These are phyloP conservation scores for Saccharomycopsis fermentans DNA, from an alignment of 805 yeast genomes.

Conservation along the genomic window DNA sequence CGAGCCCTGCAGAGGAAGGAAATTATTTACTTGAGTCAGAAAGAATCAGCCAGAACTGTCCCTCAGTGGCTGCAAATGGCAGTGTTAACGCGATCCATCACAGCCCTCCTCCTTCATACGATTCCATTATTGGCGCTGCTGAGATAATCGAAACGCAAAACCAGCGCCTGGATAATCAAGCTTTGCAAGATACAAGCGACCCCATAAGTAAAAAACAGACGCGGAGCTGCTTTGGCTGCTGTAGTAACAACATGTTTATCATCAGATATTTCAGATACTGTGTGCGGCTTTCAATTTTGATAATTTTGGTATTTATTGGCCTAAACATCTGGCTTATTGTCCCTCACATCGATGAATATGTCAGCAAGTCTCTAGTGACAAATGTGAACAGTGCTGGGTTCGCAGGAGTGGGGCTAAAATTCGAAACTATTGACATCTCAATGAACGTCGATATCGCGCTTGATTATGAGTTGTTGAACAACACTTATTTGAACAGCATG, in stretches of 20 bases:
- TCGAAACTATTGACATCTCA: constrained; percentile 1
- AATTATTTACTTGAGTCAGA: too few relatives aligned
- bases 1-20: too few relatives aligned
- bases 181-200: too few relatives aligned
- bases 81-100: neutral
- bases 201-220: neutral
- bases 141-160: neutral
- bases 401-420: constrained; percentile 10
- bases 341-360: constrained; percentile 13
- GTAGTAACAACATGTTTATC: neutral
- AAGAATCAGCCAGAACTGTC: neutral
- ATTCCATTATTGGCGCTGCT: neutral
- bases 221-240: neutral
- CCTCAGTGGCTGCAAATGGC: neutral
- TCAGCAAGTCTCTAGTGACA: constrained; percentile 6
- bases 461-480: constrained; percentile 12
- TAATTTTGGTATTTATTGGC: constrained; percentile 2
- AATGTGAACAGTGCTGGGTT: constrained; percentile 11
- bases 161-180: neutral
- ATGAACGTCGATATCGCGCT: constrained; percentile 1
- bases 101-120: neutral
- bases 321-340: constrained; percentile 7
- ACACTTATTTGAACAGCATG: constrained; percentile 5
- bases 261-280: neutral
- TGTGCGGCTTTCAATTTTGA: neutral